phyloP scores from a whole-genome alignment of 495 filamentous ascomycete species.

The Penicillium coprophilum region DNA sequence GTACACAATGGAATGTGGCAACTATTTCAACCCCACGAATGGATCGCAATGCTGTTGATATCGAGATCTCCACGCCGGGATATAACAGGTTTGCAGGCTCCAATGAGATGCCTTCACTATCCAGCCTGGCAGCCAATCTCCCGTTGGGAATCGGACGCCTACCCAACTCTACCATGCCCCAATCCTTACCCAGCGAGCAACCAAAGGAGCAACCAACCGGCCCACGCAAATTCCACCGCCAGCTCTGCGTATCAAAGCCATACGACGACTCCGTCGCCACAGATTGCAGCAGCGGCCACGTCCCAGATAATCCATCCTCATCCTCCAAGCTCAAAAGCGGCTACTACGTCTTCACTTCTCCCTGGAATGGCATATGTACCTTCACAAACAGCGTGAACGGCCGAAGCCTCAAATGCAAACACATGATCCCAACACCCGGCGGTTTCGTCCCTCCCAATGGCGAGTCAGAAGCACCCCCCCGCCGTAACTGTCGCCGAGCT shows the following conservation, averaged over 20 bases:
- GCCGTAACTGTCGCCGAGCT: constrained; percentile 75
- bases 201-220: constrained; percentile 19
- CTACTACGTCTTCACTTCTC: constrained; percentile 67
- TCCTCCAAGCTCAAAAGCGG: constrained; percentile 43
- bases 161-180: constrained; percentile 21
- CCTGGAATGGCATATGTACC: constrained; percentile 82
- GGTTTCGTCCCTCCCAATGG: constrained; percentile 4
- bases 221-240: constrained; percentile 41
- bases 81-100: constrained; percentile 58
- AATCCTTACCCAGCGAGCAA: constrained; percentile 18
- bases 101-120: constrained; percentile 36
- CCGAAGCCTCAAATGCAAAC: constrained; percentile 73
- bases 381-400: constrained; percentile 75
- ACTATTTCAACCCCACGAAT: constrained; percentile 54
- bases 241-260: constrained; percentile 39
- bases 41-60: constrained; percentile 47
- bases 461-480: constrained; percentile 24
- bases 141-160: constrained; percentile 21
- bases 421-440: constrained; percentile 44
- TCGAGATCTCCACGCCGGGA: constrained; percentile 62
- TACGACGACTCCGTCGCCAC: constrained; percentile 16
- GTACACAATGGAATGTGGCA: constrained; percentile 87
- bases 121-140: constrained; percentile 33
- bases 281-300: constrained; percentile 1
- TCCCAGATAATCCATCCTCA: constrained; percentile 16